Evolutionary conservation across 2,329 filamentous ascomycete species (phyloP), one percentile per base, ranked within the genome.

Genomic region (Venturia pyrina): DNA sequence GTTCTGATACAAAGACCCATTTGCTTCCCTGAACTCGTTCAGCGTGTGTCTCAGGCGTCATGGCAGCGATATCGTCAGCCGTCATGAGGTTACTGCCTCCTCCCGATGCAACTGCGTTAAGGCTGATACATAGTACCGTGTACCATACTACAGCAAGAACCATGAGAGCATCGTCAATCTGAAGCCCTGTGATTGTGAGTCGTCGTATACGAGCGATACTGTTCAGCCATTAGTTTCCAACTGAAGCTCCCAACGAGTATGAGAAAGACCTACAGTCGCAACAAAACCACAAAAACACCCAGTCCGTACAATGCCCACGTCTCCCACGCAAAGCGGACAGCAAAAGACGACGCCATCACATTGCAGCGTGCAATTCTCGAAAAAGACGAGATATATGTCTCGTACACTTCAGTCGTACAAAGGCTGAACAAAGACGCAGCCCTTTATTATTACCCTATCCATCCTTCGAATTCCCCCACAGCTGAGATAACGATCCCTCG

Each of bases 171-270:
- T 59, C 53, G 53, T 59, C 53, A 37, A 59, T n/a, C 17, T 37
- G 53, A 13, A 59, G 53, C 11, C 53, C 53, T n/a, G 28, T 21
- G 17, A 37, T 1, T 2, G 10, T 37, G 11, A 59, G 53, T 37
- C 53, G 53, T 8, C 53, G 53, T 59, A 59, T 59, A 59, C 53
- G 53, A 13, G 53, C 53, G 19, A 59, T 37, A n/a, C 53, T 59
- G 17, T 34, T 17, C 19, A 59, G 28, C 28, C 37, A 19, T 59
- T 37, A 34, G 53, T 15, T 13, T 28, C 48, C 48, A 10, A n/a
- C n/a, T n/a, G n/a, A n/a, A 28, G 21, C 48, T 53, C 32, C n/a
- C 37, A 40, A 11, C n/a, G 6, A 59, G 3, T n/a, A 15, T 17
- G 24, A 57, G 11, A 37, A 57, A 57, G 53, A 34, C 53, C 2